Base-by-base conservation (phyloP, 192 early-diverging fungal species). In the Dispira simplex region DNA sequence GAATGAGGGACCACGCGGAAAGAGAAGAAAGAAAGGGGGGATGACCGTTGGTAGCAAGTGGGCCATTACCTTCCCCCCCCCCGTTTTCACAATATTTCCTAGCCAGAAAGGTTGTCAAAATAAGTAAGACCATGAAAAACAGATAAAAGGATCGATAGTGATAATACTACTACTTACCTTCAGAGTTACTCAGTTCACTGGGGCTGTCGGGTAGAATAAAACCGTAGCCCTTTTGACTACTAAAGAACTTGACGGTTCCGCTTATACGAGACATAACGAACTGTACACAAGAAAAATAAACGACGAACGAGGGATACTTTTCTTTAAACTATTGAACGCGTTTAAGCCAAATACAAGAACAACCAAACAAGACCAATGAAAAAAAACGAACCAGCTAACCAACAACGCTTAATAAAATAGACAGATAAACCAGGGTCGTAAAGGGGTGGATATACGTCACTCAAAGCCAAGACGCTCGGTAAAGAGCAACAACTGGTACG, bases 231-330 rank as follows among this genome's bases (percentile, higher is more conserved):
- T 92, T 92, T 69, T 83, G 79, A 65, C 79, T 78, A 65, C 87
- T 90, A 74, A 92, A 92, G 68, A 92, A 92, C 80, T 92, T 92
- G 71, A 90, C 88, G 39, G 66, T 71, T 43, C 86, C 84, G 63
- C 67, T 73, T 56, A 73, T 77, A 49, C 80, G 75, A 45, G 66
- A 45, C 52, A 54, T 54, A 44, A 27, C 58, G 27, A 23, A 21
- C 63, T 21, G 45, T 45, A 62, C 23, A 62, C 32, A 21, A 46
- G 32, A 55, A 43, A 46, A 56, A 43, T 6, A 55, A 47, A 10
- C 1, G 20, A 44, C 21, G 26, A 46, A 59, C 11, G 44, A 46
- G 55, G 23, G 58, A 62, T 56, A n/a, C n/a, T n/a, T n/a, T n/a
- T n/a, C n/a, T 46, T 12, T 59, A 53, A 63, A 43, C 12, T 28